Evolutionary conservation across 1,139 yeast species (phyloP).

Genomic region (Magnusiomyces tetraspermus): DNA sequence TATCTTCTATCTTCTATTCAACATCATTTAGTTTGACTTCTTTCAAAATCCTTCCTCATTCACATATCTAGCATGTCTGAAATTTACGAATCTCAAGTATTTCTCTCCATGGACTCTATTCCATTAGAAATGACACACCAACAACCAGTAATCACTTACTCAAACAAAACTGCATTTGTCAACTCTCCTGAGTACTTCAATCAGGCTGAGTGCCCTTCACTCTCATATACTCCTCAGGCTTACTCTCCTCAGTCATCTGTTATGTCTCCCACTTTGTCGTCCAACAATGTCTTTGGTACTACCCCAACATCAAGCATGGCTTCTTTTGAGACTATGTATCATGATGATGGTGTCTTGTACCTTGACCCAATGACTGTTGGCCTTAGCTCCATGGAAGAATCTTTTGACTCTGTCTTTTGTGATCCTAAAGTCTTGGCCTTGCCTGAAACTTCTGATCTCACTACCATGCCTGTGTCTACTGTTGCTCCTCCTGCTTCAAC

Average conservation of each 20-base stretch:
- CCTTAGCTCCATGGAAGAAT: not conserved
- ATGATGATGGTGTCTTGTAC: not conserved
- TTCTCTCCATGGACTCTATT: not conserved
- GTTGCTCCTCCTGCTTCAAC: not conserved
- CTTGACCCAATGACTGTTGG: not conserved
- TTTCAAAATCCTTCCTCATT: not conserved
- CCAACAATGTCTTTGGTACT: not conserved
- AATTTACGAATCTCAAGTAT: not conserved
- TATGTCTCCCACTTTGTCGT: not conserved
- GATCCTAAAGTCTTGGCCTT: slow-evolving; percentile 22
- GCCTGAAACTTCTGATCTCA: slow-evolving; percentile 6
- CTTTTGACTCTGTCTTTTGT: slow-evolving; percentile 16
- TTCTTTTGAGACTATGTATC: not conserved
- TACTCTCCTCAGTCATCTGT: slow-evolving; percentile 4
- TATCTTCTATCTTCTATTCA: not conserved
- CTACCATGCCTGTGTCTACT: not conserved
- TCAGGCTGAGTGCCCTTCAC: slow-evolving; percentile 3
- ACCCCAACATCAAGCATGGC: not conserved
- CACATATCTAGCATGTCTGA: not conserved
- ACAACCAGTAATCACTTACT: not conserved
- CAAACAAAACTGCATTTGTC: not conserved
- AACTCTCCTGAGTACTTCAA: not conserved
- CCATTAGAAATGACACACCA: not conserved
- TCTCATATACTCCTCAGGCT: not conserved
- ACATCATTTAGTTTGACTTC: not conserved